Conservation (phyloP, 257 asterid genomes). For the Petunia secreta region DNA sequence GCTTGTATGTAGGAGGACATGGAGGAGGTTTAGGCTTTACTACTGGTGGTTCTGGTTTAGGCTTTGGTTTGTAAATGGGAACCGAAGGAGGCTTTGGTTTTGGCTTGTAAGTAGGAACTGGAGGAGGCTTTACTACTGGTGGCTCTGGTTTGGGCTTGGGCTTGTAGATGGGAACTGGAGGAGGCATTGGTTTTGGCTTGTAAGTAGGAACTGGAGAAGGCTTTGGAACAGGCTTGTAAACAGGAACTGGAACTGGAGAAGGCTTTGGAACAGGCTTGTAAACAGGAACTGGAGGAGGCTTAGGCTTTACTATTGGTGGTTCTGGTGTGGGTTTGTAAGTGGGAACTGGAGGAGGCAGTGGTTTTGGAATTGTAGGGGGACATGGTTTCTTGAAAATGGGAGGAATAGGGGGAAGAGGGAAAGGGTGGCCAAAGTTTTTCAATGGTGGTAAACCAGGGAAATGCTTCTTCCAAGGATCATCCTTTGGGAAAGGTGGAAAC, state of each 20-base stretch:
- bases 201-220: slow-evolving; percentile 39
- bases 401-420: slow-evolving; percentile 37
- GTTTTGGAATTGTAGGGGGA: slow-evolving; percentile 29
- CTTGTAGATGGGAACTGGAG: slow-evolving; percentile 26
- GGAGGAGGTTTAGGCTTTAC: slow-evolving; percentile 17
- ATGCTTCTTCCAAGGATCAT: slow-evolving; percentile 36
- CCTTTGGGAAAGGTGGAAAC: slow-evolving; percentile 46
- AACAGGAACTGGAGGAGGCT: slow-evolving; percentile 22
- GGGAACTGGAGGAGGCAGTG: slow-evolving; percentile 43
- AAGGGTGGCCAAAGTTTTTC: slow-evolving; percentile 35
- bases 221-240: slow-evolving; percentile 30
- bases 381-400: slow-evolving; percentile 41
- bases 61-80: slow-evolving; percentile 38
- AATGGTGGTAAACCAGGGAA: slow-evolving; percentile 43
- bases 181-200: slow-evolving; percentile 36
- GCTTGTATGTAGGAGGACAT: not conserved
- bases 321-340: slow-evolving; percentile 34
- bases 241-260: slow-evolving; percentile 34
- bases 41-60: slow-evolving; percentile 33
- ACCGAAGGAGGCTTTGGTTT: slow-evolving; percentile 23
- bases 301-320: slow-evolving; percentile 34
- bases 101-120: slow-evolving; percentile 15
- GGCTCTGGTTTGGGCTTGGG: slow-evolving; percentile 46
- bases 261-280: slow-evolving; percentile 38
- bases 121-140: slow-evolving; percentile 8